Evolutionary conservation across 768 basidiomycete species (phyloP), one percentile per base, ranked within the genome.

Genomic region (Polyporus arcularius): DNA sequence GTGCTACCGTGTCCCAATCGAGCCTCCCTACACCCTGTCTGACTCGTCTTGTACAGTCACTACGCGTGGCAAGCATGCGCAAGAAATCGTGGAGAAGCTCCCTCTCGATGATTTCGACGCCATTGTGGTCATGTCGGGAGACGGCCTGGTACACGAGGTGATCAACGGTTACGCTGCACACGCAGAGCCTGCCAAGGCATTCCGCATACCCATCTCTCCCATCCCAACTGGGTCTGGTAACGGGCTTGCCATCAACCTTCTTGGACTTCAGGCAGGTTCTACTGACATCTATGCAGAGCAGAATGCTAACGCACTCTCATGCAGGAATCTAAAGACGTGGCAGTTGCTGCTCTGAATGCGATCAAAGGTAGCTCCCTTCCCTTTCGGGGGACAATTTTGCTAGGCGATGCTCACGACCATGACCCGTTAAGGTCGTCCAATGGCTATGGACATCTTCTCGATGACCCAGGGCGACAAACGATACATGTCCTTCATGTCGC

Each of bases 141-240:
- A 96, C 67, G 94, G 94, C 8, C 78, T 92, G 39, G 69, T 93
- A 15, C 89, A 94, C 68, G 94, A 96, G 74, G 79, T 92, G 26
- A 66, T 94, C 70, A 96, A 96, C 68, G 94, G 93, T 3, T 84
- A 94, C 57, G 85, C 89, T 3, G 76, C 85, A 55, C 88, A 90
- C 59, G 72, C 76, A 31, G 76, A 86, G 40, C 84, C 88, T 2
- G 71, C 75, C 39, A 78, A 77, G 49, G 92, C 89, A 0, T 82
- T 94, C 57, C 71, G 69, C 47, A 84, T 85, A 32, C 91, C 94
- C 1, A 74, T 96, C 28, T 85, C 86, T 0, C 91, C 88, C 3
- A 85, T 95, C 68, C 91, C 94, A 5, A 86, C 88, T 16, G 92
- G 92, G 3, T 90, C 90, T 12, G 92, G 88, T 4, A 95, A 95